Conservation (phyloP, 148 eudicot species). For the Spergularia bocconei region DNA sequence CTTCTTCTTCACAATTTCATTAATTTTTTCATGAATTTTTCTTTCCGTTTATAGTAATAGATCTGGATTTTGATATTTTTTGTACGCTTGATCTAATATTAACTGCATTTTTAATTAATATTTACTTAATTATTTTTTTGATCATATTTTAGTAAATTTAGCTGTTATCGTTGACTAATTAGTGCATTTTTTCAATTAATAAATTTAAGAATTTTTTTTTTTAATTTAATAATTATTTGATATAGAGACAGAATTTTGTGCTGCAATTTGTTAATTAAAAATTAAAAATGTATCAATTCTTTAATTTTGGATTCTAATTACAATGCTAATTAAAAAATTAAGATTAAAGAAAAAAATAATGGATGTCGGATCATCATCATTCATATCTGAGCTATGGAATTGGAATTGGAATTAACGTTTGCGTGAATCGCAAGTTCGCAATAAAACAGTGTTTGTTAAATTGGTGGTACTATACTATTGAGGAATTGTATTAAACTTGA, state of each 20-base stretch:
- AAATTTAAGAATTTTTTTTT: constrained; percentile 1
- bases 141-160: neutral
- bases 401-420: neutral
- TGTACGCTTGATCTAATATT: constrained; percentile 16
- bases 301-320: constrained; percentile 1
- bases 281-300: neutral
- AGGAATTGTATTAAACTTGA: too few species aligned
- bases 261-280: neutral
- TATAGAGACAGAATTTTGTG: neutral
- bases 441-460: constrained; percentile 1
- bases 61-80: constrained; percentile 25
- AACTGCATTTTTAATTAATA: neutral
- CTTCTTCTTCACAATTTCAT: neutral
- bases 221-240: neutral
- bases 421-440: neutral
- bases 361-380: too few species aligned
- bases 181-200: too few species aligned
- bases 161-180: constrained; percentile 25
- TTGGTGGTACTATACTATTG: too few species aligned
- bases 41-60: neutral
- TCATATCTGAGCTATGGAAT: too few species aligned
- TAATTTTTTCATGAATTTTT: neutral
- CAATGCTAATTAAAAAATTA: neutral
- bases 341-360: neutral
- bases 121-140: neutral